Evolutionary conservation across 78 protist genomes (phyloP), one percentile per base, ranked within the genome.

Genomic region (Emiliania huxleyi): DNA sequence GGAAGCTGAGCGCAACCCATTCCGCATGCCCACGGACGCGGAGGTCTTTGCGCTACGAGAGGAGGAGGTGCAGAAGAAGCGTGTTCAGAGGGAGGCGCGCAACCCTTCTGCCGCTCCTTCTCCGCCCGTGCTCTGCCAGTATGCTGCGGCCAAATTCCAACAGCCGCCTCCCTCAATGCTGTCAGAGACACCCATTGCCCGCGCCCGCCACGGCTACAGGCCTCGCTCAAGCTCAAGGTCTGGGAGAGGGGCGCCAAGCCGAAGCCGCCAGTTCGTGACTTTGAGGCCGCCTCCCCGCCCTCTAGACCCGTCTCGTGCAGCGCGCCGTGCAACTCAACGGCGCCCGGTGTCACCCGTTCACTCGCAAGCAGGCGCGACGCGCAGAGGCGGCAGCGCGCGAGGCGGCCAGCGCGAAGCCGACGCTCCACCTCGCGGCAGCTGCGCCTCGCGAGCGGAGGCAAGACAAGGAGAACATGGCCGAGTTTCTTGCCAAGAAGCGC

Each of bases 401-500:
- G 3, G 42, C 69, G 18, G 33, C 35, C 1, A n/a, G n/a, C n/a
- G n/a, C n/a, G 81, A 45, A 42, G 37, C 18, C 89, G 19, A 90
- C 35, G 43, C 83, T 56, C 46, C 35, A 35, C 40, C 49, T 90
- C 42, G 84, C 62, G 19, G 55, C 81, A 18, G 84, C 92, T 1
- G 81, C 81, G 29, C 55, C 84, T 38, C 85, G 87, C 43, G 94
- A 93, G 11, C 55, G 52, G 77, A 91, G 71, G 8, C 18, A 91
- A 37, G 96, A 91, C 45, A 94, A 94, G 79, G 97, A 96, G 90
- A 91, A 91, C 55, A 91, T 94, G 94, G 90, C 93, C 12, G 95
- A 95, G 37, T 93, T 90, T 45, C 93, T 96, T 45, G 91, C 71
- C 23, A 96, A 96, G 85, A 96, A 96, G 93, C 69, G 97, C 4